Evolutionary conservation across 192 early-diverging fungal genomes (phyloP), one percentile per base, ranked within the genome.

Genomic region (Dissophora ornata): DNA sequence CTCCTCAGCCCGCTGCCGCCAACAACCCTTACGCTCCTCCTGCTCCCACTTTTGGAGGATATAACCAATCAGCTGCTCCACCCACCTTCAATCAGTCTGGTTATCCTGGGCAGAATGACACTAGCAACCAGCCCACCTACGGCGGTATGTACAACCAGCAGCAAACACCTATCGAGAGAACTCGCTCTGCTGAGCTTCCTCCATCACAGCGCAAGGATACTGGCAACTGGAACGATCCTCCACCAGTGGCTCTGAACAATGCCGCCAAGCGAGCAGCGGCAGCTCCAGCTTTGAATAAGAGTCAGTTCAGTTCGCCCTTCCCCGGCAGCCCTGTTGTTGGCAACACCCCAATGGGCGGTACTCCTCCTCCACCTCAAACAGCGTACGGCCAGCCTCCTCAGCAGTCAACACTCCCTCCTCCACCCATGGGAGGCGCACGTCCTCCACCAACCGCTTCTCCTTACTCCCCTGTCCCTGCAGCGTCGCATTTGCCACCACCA

Each of bases 221-320:
- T 32, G 66, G 81, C 21, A 83, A 83, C 51, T 89, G 85, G 85
- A 89, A 89, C 57, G 87, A 89, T 61, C 84, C 87, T 28, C 87
- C 87, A 51, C 51, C 83, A 58, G 40, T 70, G 57, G 64, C 67
- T 34, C 42, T 62, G 56, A 49, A 67, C 49, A 55, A 57, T 12
- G 64, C 60, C 1, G 34, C 51, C 46, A 83, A 74, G 66, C 79
- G 58, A 21, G 16, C 45, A 13, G 53, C 60, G 25, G 67, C 79
- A 32, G 46, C 64, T 38, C 50, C 86, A 74, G 34, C 85, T 79
- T 33, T 83, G 80, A 65, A 71, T 79, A 54, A 73, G 67, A 30
- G 67, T n/a, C 53, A 68, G 59, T 61, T 71, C 74, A 48, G 67
- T 62, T 77, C 73, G 22, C 73, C 79, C 5, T 80, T 80, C 70